Evolutionary conservation across 257 asterid species (phyloP).

Genomic region (Penstemon barbatus): DNA sequence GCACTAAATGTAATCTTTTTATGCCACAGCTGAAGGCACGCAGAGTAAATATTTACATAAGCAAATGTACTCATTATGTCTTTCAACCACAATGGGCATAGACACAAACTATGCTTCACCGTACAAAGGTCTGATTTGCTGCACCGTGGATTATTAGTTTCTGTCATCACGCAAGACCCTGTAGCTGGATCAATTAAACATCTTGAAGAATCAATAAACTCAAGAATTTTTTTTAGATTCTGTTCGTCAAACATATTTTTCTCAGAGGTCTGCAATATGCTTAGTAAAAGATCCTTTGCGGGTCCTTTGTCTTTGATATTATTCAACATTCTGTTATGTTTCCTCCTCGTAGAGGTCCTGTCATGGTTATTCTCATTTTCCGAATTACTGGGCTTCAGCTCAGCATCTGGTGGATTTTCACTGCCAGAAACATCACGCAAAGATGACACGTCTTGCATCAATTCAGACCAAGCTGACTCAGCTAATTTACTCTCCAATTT

Average conservation of each 20-base stretch:
- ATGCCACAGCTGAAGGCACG: conserved; percentile 54
- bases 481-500: conserved; percentile 44
- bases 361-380: conserved; percentile 34
- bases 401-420: conserved; percentile 32
- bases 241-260: conserved; percentile 47
- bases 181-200: conserved; percentile 58
- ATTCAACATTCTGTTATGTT: conserved; percentile 37
- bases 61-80: conserved; percentile 52
- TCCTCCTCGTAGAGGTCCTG: conserved; percentile 33
- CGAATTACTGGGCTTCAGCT: conserved; percentile 29
- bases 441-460: conserved; percentile 71
- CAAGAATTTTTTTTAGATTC: conserved; percentile 40
- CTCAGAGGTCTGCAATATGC: conserved; percentile 44
- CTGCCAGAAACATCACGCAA: conserved; percentile 29
- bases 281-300: conserved; percentile 39
- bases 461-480: conserved; percentile 71
- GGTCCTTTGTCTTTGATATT: conserved; percentile 36
- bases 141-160: conserved; percentile 30
- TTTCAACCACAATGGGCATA: conserved; percentile 80
- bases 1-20: conserved; percentile 40
- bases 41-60: conserved; percentile 61
- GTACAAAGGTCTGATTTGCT: conserved; percentile 34
- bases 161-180: conserved; percentile 54
- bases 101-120: conserved; percentile 40
- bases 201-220: conserved; percentile 49